These are phyloP conservation scores for Cynanchum wilfordii DNA, from an alignment of 257 asterid genomes.

Conservation along the genomic window DNA sequence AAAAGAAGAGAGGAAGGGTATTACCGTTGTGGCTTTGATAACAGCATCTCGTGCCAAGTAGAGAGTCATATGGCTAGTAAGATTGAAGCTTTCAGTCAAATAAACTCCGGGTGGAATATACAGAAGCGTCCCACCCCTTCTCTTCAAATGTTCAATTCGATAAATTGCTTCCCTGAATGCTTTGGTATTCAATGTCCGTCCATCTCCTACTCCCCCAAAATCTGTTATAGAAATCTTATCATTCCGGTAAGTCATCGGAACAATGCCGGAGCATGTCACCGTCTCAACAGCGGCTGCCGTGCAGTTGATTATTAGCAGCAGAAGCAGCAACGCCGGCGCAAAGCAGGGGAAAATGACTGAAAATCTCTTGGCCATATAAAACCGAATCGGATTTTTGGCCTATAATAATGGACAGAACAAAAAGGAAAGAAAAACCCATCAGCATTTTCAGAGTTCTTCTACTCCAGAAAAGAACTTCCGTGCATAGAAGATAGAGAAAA, in stretches of 20 bases:
- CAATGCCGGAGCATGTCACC: slow-evolving; percentile 78
- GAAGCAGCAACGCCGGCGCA: slow-evolving; percentile 17
- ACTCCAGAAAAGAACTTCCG: background rate
- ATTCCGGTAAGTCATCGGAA: slow-evolving; percentile 64
- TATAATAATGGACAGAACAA: background rate
- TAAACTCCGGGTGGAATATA: slow-evolving; percentile 84
- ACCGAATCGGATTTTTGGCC: background rate
- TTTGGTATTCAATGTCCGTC: slow-evolving; percentile 70
- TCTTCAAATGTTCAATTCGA: slow-evolving; percentile 67
- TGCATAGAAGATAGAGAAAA: background rate
- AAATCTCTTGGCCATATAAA: slow-evolving; percentile 24
- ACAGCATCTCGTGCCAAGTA: slow-evolving; percentile 78
- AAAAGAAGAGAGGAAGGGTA: background rate
- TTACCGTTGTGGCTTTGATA: slow-evolving; percentile 78
- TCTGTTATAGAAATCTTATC: slow-evolving; percentile 79
- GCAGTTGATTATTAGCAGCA: slow-evolving; percentile 23
- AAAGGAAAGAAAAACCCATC: no score
- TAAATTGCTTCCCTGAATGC: slow-evolving; percentile 78
- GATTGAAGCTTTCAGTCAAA: slow-evolving; percentile 73
- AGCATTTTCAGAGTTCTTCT: slow-evolving; percentile 3
- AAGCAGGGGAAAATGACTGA: slow-evolving; percentile 22
- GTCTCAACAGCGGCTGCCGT: slow-evolving; percentile 22
- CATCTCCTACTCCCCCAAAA: slow-evolving; percentile 89
- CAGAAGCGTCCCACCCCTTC: slow-evolving; percentile 85
- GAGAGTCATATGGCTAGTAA: slow-evolving; percentile 94